phyloP scores from a whole-genome alignment of 768 basidiomycete species.

The Suillus sp. region DNA sequence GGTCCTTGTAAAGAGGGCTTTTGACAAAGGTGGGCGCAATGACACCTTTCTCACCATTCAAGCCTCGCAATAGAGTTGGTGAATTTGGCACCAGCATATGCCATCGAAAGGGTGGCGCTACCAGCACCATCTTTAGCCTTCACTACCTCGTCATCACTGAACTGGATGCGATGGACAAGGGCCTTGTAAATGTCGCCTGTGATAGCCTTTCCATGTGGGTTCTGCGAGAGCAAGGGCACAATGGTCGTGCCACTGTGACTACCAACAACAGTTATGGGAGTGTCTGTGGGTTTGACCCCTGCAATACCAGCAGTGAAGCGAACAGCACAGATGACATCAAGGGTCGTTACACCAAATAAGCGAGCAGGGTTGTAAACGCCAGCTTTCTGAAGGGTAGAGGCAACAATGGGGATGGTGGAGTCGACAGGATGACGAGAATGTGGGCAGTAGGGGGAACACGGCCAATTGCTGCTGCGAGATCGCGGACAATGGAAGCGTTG shows the following conservation, averaged over 20 bases:
- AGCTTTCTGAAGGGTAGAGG: constrained; percentile 85
- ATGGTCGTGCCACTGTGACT: constrained; percentile 97
- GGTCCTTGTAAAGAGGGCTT: constrained; percentile 79
- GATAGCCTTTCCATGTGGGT: constrained; percentile 67
- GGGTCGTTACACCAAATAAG: constrained; percentile 96
- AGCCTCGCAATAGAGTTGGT: constrained; percentile 61
- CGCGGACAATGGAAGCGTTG: constrained; percentile 96
- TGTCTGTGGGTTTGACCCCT: constrained; percentile 63
- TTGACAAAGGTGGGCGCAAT: constrained; percentile 86
- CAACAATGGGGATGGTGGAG: constrained; percentile 97
- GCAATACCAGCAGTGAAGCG: constrained; percentile 82
- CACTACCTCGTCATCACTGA: constrained; percentile 97
- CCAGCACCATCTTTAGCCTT: constrained; percentile 93
- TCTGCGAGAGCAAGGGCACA: constrained; percentile 92
- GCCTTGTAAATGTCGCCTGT: constrained; percentile 72
- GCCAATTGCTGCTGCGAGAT: constrained; percentile 87
- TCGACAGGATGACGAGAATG: constrained; percentile 95
- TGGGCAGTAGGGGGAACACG: constrained; percentile 89
- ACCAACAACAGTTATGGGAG: constrained; percentile 84
- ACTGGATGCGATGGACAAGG: constrained; percentile 93
- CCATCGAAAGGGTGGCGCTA: constrained; percentile 77
- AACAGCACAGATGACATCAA: constrained; percentile 95
- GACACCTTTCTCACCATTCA: constrained; percentile 68
- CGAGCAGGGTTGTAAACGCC: constrained; percentile 89
- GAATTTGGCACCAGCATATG: constrained; percentile 76